phyloP scores from a whole-genome alignment of 169 alveolate genomes.

The Hepatocystis sp. region DNA sequence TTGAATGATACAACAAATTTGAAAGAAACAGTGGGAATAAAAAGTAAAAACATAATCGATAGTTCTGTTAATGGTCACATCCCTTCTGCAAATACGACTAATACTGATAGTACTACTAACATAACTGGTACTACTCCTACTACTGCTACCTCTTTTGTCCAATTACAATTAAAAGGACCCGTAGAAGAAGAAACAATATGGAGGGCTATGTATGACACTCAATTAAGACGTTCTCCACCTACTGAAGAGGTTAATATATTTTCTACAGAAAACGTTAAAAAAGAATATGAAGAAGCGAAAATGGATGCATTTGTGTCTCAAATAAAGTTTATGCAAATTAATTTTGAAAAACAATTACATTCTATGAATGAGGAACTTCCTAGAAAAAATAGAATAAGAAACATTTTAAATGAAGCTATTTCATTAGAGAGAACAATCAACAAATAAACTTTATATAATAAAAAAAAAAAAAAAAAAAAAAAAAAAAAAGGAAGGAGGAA shows the following conservation, averaged over 20 bases:
- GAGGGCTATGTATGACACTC: conserved; percentile 72
- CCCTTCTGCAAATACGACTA: not conserved
- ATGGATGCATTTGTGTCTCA: conserved; percentile 28
- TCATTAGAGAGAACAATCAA: not conserved
- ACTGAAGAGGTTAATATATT: conserved; percentile 52
- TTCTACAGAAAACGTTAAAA: conserved; percentile 37
- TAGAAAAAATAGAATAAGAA: conserved; percentile 10
- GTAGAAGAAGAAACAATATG: conserved; percentile 73
- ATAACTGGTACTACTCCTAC: not conserved
- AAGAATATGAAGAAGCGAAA: conserved; percentile 44
- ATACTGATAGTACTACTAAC: not conserved
- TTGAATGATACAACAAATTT: no score
- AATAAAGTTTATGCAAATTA: conserved; percentile 13
- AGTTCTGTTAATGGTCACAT: not conserved
- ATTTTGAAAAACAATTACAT: conserved; percentile 23
- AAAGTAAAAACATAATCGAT: no score
- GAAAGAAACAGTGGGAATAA: no score
- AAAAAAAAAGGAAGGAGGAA: not conserved
- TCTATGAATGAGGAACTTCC: conserved; percentile 27
- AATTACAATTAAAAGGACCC: conserved; percentile 55
- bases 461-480: not conserved
- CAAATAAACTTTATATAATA: no score
- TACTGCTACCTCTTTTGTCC: conserved; percentile 21
- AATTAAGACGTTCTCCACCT: conserved; percentile 60
- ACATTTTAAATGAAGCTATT: not conserved